Evolutionary conservation across 768 basidiomycete species (phyloP).

Genomic region (Chalciporus chontae): DNA sequence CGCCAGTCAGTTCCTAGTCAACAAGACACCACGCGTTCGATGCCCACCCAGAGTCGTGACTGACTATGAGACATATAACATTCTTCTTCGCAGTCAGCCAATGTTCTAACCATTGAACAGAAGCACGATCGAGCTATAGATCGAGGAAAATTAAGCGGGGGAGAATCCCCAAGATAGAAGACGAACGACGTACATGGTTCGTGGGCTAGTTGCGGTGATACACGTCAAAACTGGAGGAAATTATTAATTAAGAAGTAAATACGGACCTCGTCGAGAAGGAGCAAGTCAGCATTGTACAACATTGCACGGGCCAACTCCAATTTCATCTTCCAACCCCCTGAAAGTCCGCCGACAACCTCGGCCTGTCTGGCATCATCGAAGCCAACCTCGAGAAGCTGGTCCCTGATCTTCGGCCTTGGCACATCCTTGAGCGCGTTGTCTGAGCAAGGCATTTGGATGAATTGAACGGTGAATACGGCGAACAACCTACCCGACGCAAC

Average conservation of each 20-base stretch:
- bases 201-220: constrained; percentile 60
- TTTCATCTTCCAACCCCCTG: constrained; percentile 99
- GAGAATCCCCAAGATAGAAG: constrained; percentile 15
- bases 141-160: constrained; percentile 16
- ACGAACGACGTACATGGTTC: constrained; percentile 66
- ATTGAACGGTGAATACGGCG: constrained; percentile 3
- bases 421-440: constrained; percentile 66
- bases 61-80: constrained; percentile 89
- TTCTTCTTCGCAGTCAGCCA: constrained; percentile 80
- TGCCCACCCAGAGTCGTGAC: constrained; percentile 93
- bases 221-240: constrained; percentile 16
- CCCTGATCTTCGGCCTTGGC: constrained; percentile 67
- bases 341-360: constrained; percentile 83
- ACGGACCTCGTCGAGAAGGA: constrained; percentile 79
- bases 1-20: constrained; percentile 8
- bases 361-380: constrained; percentile 85
- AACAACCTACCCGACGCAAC: constrained; percentile 68
- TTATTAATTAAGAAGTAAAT: constrained; percentile 17
- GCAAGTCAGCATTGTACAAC: constrained; percentile 89
- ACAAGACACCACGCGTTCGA: constrained; percentile 1
- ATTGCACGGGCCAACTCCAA: constrained; percentile 94
- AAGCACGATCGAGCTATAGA: constrained; percentile 69
- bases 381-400: constrained; percentile 82
- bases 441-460: constrained; percentile 25
- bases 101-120: constrained; percentile 89